Evolutionary conservation across 2,329 filamentous ascomycete genomes (phyloP).

Genomic region (Tricladium varicosporioides): DNA sequence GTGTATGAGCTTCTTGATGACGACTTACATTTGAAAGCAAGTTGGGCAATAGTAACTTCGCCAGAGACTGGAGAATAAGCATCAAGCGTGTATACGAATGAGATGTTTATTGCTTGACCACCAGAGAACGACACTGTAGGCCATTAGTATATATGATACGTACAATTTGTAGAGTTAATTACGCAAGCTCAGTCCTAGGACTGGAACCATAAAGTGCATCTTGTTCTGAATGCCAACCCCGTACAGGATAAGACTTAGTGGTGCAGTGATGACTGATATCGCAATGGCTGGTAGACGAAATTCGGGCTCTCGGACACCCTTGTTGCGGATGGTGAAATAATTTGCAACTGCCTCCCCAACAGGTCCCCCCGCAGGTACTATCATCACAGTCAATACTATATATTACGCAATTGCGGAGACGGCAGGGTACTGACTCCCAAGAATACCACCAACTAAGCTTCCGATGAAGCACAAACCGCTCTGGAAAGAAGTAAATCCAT

Average conservation of each 20-base stretch:
- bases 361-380: conserved; percentile 47
- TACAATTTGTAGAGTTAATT: neutral
- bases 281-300: conserved; percentile 31
- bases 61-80: conserved; percentile 19
- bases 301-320: conserved; percentile 28
- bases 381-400: neutral
- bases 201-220: conserved; percentile 20
- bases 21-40: conserved; percentile 52
- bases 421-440: conserved; percentile 38
- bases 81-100: conserved; percentile 23
- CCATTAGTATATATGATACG: neutral
- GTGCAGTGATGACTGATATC: conserved; percentile 32
- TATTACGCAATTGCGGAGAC: too few relatives aligned
- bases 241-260: conserved; percentile 33
- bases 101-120: conserved; percentile 22
- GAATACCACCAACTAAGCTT: conserved; percentile 45
- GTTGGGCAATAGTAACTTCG: conserved; percentile 47
- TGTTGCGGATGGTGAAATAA: conserved; percentile 23
- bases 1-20: neutral
- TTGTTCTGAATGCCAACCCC: conserved; percentile 35
- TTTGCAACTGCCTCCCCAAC: conserved; percentile 30
- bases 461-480: conserved; percentile 51
- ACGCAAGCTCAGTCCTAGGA: conserved; percentile 13
- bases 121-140: conserved; percentile 16
- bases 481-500: conserved; percentile 45